phyloP scores from a whole-genome alignment of 257 asterid species.

The Petunia axillaris region DNA sequence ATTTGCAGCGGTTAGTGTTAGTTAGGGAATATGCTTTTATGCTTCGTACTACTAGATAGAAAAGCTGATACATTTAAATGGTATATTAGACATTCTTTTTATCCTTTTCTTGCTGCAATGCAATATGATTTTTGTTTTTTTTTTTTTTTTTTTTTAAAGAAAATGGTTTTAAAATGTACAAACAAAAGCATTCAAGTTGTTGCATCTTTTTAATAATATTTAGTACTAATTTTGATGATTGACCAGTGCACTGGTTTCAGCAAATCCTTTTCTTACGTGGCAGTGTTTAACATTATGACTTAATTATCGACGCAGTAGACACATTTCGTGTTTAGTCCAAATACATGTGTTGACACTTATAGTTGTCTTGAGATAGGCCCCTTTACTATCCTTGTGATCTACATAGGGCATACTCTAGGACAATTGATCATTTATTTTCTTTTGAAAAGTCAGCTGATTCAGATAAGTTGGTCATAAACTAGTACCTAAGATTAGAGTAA shows the following conservation, averaged over 20 bases:
- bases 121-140: neutral
- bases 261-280: neutral
- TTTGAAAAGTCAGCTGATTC: slow-evolving; percentile 8
- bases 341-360: neutral
- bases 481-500: neutral
- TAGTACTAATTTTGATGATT: neutral
- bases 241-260: neutral
- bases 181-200: neutral
- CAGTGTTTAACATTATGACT: neutral
- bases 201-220: neutral
- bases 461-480: slow-evolving; percentile 20
- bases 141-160: neutral
- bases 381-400: too few species aligned
- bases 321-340: neutral
- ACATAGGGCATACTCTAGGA: slow-evolving; percentile 14
- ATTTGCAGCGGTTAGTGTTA: neutral
- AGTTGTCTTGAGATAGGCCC: too few species aligned
- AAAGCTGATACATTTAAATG: neutral
- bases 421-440: slow-evolving; percentile 18
- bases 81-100: neutral
- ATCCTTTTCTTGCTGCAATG: neutral
- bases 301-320: neutral
- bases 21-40: neutral
- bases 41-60: neutral
- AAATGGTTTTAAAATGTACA: neutral